phyloP scores from a whole-genome alignment of 495 filamentous ascomycete species.

The Bacidia rubella region DNA sequence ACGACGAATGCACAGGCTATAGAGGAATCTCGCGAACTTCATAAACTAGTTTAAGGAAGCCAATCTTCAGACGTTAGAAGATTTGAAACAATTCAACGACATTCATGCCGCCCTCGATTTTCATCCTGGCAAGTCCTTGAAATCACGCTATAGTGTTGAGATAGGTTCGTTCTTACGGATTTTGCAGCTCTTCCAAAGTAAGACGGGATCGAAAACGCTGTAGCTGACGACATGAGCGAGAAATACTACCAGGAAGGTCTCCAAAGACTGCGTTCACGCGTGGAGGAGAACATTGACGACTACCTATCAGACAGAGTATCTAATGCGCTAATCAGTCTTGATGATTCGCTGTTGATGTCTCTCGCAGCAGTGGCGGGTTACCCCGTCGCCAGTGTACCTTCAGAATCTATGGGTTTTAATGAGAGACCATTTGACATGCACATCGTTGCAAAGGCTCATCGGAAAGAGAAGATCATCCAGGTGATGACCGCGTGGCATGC shows the following conservation, averaged over 20 bases:
- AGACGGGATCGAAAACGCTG: not conserved
- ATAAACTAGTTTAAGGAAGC: not conserved
- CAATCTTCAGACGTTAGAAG: not conserved
- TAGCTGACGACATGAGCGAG: not conserved
- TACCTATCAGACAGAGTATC: not conserved
- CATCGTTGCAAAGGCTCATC: not conserved
- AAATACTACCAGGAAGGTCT: slow-evolving; percentile 1
- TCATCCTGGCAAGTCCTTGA: slow-evolving; percentile 1
- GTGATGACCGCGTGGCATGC: slow-evolving; percentile 1
- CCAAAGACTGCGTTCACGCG: not conserved
- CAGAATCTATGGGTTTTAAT: not conserved
- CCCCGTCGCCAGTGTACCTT: not conserved
- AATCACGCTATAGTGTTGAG: not conserved
- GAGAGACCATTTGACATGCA: not conserved
- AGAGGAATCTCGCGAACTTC: not conserved
- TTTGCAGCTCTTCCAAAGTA: not conserved
- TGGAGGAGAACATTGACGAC: not conserved
- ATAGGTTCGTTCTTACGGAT: not conserved
- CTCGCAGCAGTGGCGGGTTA: not conserved
- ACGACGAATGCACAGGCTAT: not conserved
- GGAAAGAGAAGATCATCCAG: not conserved
- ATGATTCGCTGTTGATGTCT: not conserved
- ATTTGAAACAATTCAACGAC: not conserved
- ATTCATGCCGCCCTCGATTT: not conserved
- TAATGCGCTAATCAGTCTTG: not conserved